Base-by-base conservation (phyloP, 768 basidiomycete genomes). In the Lactifluus volemus region DNA sequence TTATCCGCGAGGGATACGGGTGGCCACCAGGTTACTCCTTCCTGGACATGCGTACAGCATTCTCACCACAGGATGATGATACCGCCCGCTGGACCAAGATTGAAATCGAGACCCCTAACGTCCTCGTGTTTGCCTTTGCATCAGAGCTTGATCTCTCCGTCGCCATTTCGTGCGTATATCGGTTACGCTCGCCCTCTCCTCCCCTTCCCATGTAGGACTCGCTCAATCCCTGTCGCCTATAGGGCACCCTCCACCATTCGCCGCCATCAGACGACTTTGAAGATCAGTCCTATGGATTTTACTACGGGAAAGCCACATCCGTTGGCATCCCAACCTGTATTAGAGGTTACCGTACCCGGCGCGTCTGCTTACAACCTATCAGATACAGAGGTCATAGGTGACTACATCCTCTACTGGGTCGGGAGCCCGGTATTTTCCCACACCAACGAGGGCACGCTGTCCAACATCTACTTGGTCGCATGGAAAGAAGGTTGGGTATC, bases 331-430 rank as follows among this genome's bases (percentile, higher is more conserved):
- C 8, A 14, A 14, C 53, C 52, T 3, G 19, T n/a, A 14, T 42
- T 60, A 9, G 59, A 60, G 12, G 15, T 60, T 5, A 8, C 47
- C 29, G 53, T 60, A 21, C 2, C 53, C 7, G 53, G 59, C 12
- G 59, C 48, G 19, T 54, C 59, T 15, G 59, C 59, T 2, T 54
- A 60, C 30, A 60, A 55, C 41, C 38, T 60, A 36, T 60, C 59
- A 6, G 53, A 60, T 49, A 60, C 59, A 14, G 53, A 60, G 21
- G 59, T 60, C 8, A 60, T 60, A 30, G 59, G 59, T 15, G 59
- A 60, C 53, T 60, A 60, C 41, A 60, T 60, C 38, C 41, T 60
- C 10, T 60, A 49, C 32, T 60, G 59, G 59, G 59, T 60, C 17
- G 59, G 59, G 11, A 41, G n/a, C 7, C 48, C 59, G 29, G 25